Conservation (phyloP, 805 yeast species). For the Yamadazyma akitaensis region DNA sequence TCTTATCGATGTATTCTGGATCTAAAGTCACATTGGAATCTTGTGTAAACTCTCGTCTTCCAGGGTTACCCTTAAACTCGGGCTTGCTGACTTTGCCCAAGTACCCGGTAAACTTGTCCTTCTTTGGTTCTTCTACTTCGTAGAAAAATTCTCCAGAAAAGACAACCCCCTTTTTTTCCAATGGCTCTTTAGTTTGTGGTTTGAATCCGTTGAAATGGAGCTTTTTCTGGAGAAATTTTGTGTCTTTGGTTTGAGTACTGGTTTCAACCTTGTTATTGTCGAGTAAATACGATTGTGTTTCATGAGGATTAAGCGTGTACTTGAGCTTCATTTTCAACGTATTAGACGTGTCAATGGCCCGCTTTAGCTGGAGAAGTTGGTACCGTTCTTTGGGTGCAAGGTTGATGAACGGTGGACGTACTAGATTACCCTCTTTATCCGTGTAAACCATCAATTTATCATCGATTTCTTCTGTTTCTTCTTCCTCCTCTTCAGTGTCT, state of each 20-base stretch:
- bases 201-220: constrained; percentile 24
- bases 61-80: constrained; percentile 16
- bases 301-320: constrained; percentile 41
- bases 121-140: constrained; percentile 20
- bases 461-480: constrained; percentile 22
- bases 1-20: constrained; percentile 21
- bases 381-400: constrained; percentile 43
- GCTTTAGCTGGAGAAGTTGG: constrained; percentile 38
- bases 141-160: constrained; percentile 37
- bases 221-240: constrained; percentile 24
- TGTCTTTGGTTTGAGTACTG: constrained; percentile 39
- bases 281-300: constrained; percentile 23
- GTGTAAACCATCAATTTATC: constrained; percentile 21
- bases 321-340: constrained; percentile 30
- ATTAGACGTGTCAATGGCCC: constrained; percentile 35
- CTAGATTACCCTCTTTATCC: constrained; percentile 36
- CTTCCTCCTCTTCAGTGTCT: constrained; percentile 1
- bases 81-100: constrained; percentile 35
- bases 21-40: constrained; percentile 21
- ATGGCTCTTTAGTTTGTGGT: constrained; percentile 7
- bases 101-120: constrained; percentile 26
- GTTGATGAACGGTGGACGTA: constrained; percentile 43
- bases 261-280: constrained; percentile 34
- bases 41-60: constrained; percentile 10
- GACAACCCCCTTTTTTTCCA: constrained; percentile 21